These are phyloP conservation scores for Amanita muscaria DNA, from an alignment of 768 basidiomycete genomes.

Conservation along the genomic window DNA sequence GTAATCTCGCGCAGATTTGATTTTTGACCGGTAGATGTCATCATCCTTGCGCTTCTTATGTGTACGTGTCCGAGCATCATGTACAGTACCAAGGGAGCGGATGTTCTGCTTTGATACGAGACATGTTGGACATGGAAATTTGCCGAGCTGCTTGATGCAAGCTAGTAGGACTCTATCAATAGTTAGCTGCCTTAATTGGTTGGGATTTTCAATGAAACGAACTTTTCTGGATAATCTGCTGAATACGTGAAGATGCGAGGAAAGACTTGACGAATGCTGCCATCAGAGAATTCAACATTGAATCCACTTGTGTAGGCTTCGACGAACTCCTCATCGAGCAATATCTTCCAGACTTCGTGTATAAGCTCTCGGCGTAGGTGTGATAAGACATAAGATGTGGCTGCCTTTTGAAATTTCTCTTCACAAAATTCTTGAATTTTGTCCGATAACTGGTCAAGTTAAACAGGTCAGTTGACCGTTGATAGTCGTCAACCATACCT, in stretches of 20 bases:
- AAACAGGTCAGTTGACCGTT: neutral
- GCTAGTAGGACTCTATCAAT: conserved; percentile 19
- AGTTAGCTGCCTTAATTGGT: neutral
- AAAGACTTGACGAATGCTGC: conserved; percentile 21
- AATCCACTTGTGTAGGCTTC: conserved; percentile 26
- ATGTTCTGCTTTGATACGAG: conserved; percentile 19
- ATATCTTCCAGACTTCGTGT: conserved; percentile 22
- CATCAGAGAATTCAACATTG: conserved; percentile 22
- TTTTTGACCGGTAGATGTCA: neutral
- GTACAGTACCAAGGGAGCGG: conserved; percentile 19
- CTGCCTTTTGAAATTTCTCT: neutral
- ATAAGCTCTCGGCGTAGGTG: conserved; percentile 26
- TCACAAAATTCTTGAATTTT: conserved; percentile 13
- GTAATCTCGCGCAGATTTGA: neutral
- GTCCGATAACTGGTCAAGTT: conserved; percentile 16
- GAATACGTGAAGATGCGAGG: conserved; percentile 27
- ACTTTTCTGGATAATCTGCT: conserved; percentile 34
- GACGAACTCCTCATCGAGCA: conserved; percentile 27
- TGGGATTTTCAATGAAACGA: conserved; percentile 2
- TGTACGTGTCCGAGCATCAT: conserved; percentile 12
- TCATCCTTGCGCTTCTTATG: conserved; percentile 9
- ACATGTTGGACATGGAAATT: conserved; percentile 28
- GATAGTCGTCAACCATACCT: conserved; percentile 13
- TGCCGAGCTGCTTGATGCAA: conserved; percentile 25
- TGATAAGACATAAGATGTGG: conserved; percentile 13